phyloP scores from a whole-genome alignment of 2,329 filamentous ascomycete species.

The Westerdykella sp. region DNA sequence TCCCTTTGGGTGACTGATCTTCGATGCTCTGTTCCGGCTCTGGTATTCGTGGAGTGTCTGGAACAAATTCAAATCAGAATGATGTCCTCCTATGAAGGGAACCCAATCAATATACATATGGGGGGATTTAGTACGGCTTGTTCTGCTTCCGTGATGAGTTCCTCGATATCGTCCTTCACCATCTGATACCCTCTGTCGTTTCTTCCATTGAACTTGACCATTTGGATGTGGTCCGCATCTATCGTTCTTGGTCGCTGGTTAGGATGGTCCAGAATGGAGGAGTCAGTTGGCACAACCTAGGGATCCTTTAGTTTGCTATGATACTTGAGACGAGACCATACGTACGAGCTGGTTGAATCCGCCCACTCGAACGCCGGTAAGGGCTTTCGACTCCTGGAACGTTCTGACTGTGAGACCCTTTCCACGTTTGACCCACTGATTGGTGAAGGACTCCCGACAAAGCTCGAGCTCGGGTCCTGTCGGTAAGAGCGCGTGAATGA shows the following conservation, averaged over 20 bases:
- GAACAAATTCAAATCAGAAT: too few relatives aligned
- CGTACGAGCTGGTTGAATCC: constrained; percentile 1
- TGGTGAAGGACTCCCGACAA: neutral
- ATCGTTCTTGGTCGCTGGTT: neutral
- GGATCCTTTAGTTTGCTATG: neutral
- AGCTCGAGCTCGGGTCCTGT: constrained; percentile 1
- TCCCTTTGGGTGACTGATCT: too few relatives aligned
- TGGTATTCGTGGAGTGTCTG: too few relatives aligned
- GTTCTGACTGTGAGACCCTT: neutral
- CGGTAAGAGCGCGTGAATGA: neutral
- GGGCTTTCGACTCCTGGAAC: constrained; percentile 1
- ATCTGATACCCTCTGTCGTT: neutral
- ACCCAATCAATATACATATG: too few relatives aligned
- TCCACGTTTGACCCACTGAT: neutral
- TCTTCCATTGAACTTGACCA: constrained; percentile 1
- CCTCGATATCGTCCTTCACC: constrained; percentile 1
- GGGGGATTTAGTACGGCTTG: too few relatives aligned
- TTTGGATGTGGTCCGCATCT: neutral
- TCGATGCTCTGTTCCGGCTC: too few relatives aligned
- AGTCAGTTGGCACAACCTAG: neutral
- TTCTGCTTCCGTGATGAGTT: neutral
- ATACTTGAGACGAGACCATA: neutral
- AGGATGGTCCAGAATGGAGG: neutral
- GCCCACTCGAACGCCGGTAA: neutral
- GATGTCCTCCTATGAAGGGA: too few relatives aligned